phyloP scores from a whole-genome alignment of 2,329 filamentous ascomycete species.

The Colletotrichum sp. region DNA sequence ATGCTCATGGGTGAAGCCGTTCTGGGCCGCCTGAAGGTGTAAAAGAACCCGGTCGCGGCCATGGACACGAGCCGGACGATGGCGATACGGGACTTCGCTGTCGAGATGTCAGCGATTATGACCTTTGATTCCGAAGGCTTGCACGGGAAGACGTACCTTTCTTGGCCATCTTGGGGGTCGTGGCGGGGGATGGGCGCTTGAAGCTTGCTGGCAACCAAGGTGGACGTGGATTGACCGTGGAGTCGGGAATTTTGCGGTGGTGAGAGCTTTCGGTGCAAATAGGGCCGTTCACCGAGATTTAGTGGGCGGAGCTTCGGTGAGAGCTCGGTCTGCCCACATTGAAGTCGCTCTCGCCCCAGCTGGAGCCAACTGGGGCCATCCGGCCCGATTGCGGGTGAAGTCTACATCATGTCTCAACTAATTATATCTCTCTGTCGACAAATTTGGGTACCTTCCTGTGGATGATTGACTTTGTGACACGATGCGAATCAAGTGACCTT shows the following conservation, averaged over 20 bases:
- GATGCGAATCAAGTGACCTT: background rate
- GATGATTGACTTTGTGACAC: background rate
- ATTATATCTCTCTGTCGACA: background rate
- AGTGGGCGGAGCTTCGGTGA: background rate
- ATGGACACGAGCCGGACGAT: conserved; percentile 95
- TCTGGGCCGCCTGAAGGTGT: conserved; percentile 85
- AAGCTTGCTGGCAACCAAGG: conserved; percentile 27
- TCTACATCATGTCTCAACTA: background rate
- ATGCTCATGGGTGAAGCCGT: conserved; percentile 87
- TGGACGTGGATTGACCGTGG: conserved; percentile 18
- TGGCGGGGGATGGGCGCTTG: conserved; percentile 4
- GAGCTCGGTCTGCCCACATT: background rate
- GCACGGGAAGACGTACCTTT: conserved; percentile 3
- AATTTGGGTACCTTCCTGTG: background rate
- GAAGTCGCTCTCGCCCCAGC: background rate
- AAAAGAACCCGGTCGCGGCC: conserved; percentile 98
- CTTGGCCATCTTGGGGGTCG: conserved; percentile 21
- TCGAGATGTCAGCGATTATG: background rate
- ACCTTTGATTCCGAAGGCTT: background rate
- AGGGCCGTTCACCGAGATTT: conserved; percentile 13
- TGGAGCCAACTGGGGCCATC: background rate
- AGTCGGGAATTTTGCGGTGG: conserved; percentile 13
- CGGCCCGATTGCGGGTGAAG: background rate
- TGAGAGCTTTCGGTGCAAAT: conserved; percentile 7
- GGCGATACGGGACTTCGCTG: conserved; percentile 91